A percentile compares a stretch with the other conserved stretches of the same genome.
phyloP scores from a whole-genome alignment of 2,329 filamentous ascomycete species.

The Stenocarpella maydis region DNA sequence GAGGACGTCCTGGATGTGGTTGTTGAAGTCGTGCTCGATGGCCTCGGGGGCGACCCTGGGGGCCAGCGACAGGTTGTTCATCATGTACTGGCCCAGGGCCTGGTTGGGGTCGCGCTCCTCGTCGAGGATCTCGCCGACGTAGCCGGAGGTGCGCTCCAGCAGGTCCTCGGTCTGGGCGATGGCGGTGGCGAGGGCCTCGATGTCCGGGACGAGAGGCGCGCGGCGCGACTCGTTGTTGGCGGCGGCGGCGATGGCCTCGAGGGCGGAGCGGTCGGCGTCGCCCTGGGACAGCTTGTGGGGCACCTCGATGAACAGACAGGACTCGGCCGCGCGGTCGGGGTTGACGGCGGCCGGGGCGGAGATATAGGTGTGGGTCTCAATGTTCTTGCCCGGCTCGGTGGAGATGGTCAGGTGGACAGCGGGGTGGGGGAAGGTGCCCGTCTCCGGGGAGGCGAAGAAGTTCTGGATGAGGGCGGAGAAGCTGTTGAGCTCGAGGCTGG shows the following conservation, averaged over 20 bases:
- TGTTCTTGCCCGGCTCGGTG: conserved; percentile 86
- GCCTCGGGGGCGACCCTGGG: conserved; percentile 92
- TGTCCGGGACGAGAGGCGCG: conserved; percentile 80
- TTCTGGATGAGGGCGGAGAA: conserved; percentile 99
- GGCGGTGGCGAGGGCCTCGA: conserved; percentile 86
- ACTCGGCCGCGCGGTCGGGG: conserved; percentile 92
- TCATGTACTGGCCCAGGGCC: conserved; percentile 91
- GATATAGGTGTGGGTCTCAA: conserved; percentile 94
- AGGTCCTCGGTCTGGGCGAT: conserved; percentile 89
- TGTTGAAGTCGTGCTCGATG: conserved; percentile 99
- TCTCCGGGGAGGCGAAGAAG: conserved; percentile 97
- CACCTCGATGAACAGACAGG: conserved; percentile 96
- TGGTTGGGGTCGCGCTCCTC: conserved; percentile 91
- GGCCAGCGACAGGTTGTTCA: conserved; percentile 90
- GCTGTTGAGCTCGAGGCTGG: conserved; percentile 94
- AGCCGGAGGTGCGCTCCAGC: conserved; percentile 89
- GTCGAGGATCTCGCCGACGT: conserved; percentile 92
- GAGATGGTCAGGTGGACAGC: conserved; percentile 96
- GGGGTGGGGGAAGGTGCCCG: conserved; percentile 97
- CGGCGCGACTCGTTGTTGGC: conserved; percentile 80
- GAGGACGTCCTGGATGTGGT: conserved; percentile 98
- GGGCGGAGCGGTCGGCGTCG: conserved; percentile 64
- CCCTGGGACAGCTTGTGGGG: conserved; percentile 93
- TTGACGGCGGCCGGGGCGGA: conserved; percentile 94
- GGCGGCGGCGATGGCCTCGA: conserved; percentile 85